These are phyloP conservation scores for Abrus pulchellus DNA, from an alignment of 306 rosid species.

Conservation along the genomic window DNA sequence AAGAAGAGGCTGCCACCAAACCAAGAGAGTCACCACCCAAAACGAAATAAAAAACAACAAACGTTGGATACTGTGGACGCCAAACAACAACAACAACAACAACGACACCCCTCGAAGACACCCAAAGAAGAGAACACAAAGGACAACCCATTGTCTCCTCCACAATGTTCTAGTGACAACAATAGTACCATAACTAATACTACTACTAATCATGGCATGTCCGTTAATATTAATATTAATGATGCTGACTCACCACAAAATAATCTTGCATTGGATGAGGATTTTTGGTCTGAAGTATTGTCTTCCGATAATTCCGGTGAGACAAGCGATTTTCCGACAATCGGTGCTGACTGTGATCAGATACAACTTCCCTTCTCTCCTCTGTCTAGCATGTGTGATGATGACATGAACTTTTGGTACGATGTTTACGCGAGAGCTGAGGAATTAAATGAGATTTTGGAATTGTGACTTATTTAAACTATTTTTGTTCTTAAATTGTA, in stretches of 20 bases:
- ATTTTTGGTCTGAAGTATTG: conserved; percentile 78
- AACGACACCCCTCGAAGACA: not conserved
- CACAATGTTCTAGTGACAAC: conserved; percentile 61
- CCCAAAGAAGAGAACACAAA: not conserved
- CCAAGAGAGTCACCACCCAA: conserved; percentile 13
- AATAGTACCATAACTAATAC: not conserved
- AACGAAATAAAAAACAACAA: conserved; percentile 39
- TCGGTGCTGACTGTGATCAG: conserved; percentile 2
- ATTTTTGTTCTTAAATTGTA: not conserved
- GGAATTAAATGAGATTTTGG: conserved; percentile 55
- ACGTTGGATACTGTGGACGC: conserved; percentile 3
- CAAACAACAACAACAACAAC: conserved; percentile 30
- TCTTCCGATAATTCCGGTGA: conserved; percentile 49
- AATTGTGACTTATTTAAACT: conserved; percentile 33
- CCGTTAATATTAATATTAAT: not conserved
- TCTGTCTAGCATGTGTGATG: conserved; percentile 29
- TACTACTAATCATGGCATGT: not conserved
- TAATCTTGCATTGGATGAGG: conserved; percentile 63
- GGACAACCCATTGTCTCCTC: conserved; percentile 53
- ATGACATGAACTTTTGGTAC: conserved; percentile 73
- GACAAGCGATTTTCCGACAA: conserved; percentile 26
- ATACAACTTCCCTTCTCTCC: conserved; percentile 49
- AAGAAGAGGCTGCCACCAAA: conserved; percentile 71
- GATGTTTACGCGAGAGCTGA: conserved; percentile 63
- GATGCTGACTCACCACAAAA: conserved; percentile 42